phyloP scores from a whole-genome alignment of 1,284 basidiomycete species.

The Ceratobasidium sp. region DNA sequence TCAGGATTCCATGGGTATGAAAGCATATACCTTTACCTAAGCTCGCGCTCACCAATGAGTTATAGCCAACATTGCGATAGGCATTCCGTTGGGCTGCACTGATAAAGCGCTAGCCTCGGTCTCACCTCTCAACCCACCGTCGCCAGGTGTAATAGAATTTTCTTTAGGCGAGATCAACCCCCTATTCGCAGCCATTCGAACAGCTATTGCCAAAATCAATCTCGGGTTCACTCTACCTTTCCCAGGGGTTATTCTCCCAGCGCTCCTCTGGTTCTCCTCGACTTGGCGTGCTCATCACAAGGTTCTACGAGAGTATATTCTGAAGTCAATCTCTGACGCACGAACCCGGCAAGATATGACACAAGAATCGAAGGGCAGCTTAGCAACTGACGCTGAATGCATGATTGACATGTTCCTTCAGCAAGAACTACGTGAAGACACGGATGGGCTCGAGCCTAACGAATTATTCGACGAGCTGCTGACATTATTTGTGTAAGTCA shows the following conservation, averaged over 20 bases:
- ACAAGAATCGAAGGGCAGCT: too few relatives aligned
- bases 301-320: background rate
- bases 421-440: slow-evolving; percentile 15
- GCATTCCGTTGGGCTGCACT: background rate
- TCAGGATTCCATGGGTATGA: background rate
- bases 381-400: slow-evolving; percentile 15
- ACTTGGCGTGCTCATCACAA: background rate
- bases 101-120: background rate
- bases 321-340: background rate
- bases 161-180: background rate
- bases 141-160: background rate
- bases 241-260: slow-evolving; percentile 13
- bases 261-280: slow-evolving; percentile 1
- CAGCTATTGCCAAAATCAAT: background rate
- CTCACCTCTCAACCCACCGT: background rate
- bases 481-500: slow-evolving; percentile 7
- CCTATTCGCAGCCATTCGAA: background rate
- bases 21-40: background rate
- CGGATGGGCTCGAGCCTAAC: too few relatives aligned
- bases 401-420: slow-evolving; percentile 27
- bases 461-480: background rate
- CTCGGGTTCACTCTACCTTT: background rate
- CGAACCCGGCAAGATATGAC: background rate
- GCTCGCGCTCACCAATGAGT: background rate
- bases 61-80: background rate